Percentiles rank a stretch among this genome's conserved stretches.
Conservation (phyloP, 805 yeast species). For the Starmera amethionina region DNA sequence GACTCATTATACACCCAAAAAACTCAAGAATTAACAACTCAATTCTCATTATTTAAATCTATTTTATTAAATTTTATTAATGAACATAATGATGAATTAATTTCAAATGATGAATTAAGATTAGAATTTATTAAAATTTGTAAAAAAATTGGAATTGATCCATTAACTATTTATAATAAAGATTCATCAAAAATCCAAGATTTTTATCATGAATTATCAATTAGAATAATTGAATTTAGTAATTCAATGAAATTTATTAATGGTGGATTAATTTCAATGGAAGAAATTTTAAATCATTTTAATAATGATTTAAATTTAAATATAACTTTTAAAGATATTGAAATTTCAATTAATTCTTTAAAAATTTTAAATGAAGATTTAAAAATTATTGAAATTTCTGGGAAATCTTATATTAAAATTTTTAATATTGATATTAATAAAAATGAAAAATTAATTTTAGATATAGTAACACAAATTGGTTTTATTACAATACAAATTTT, state of each 20-base stretch:
- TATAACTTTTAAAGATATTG: conserved; percentile 41
- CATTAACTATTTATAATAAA: conserved; percentile 34
- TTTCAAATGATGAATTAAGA: conserved; percentile 53
- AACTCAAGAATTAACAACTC: conserved; percentile 54
- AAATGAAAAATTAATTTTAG: conserved; percentile 47
- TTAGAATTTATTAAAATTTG: conserved; percentile 70
- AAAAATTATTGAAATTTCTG: conserved; percentile 46
- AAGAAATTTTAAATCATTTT: conserved; percentile 34
- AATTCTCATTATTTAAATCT: conserved; percentile 65
- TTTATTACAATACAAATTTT: conserved; percentile 56
- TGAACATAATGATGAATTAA: conserved; percentile 60
- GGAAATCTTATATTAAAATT: conserved; percentile 39
- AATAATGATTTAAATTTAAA: conserved; percentile 17
- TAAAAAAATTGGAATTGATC: conserved; percentile 75
- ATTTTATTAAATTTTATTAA: conserved; percentile 68
- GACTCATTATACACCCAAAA: conserved; percentile 34
- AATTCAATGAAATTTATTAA: conserved; percentile 58
- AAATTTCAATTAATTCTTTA: conserved; percentile 43
- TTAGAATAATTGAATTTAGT: conserved; percentile 69
- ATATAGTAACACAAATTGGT: conserved; percentile 71
- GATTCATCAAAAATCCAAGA: conserved; percentile 30
- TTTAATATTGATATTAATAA: conserved; percentile 52
- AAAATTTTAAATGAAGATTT: conserved; percentile 61
- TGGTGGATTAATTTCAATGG: conserved; percentile 71
- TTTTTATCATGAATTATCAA: conserved; percentile 57